Evolutionary conservation across 2,329 filamentous ascomycete species (phyloP), one percentile per base, ranked within the genome.

Genomic region (Fusarium duplospermum): DNA sequence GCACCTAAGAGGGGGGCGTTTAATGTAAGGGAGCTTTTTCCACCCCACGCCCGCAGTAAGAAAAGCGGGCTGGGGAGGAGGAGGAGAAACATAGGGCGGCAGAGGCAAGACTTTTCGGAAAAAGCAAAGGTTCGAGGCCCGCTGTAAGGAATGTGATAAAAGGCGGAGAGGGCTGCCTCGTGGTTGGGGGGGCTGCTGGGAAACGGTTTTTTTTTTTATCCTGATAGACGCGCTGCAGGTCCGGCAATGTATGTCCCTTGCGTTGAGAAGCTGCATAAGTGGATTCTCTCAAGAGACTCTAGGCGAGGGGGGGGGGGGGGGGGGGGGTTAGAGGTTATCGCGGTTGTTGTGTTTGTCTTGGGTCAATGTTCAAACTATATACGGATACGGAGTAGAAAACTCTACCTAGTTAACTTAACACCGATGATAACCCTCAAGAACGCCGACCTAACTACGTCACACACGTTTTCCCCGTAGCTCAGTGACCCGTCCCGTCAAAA

Each of bases 181-280:
- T 47, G 45, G 45, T 45, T 22, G 40, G 14, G 14, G 16, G 24
- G 13, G 11, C n/a, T 14, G 14, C 36, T 38, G 22, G 22, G 11
- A 24, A 47, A 47, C 45, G 45, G 45, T 47, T 47, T 47, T 42
- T 42, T 3, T n/a, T n/a, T n/a, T n/a, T n/a, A n/a, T 47, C 22
- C 42, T 35, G 52, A 35, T 56, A 56, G 29, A 56, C 52, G 52
- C 52, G 52, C 52, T 56, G 52, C 52, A 56, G 52, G 29, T 56
- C 20, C 31, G 52, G 20, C 52, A 16, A 20, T 8, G 40, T 42
- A 10, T 54, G 13, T 56, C 61, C 61, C 70, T 62, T 69, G 70
- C 57, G 67, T 70, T 62, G 52, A 29, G 42, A 70, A 61, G 69
- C 59, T 72, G 61, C 61, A 62, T 70, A 70, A 22, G n/a, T 29